A percentile compares a stretch with the other conserved stretches of the same genome.
Conservation (phyloP, 2,329 filamentous ascomycete genomes). For the Microthyrium microscopicum region DNA sequence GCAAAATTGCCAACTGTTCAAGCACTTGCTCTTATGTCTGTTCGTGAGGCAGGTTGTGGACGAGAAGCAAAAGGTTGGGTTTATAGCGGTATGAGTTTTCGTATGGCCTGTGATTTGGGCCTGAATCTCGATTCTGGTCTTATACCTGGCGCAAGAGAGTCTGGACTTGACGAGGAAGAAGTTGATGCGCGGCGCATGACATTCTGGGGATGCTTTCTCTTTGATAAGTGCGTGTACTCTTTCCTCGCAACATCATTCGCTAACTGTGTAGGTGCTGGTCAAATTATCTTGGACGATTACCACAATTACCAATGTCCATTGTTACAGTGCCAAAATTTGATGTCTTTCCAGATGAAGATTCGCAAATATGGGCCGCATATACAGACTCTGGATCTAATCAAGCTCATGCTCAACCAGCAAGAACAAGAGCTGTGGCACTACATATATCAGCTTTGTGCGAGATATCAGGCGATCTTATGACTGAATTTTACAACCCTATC, state of each 20-base stretch:
- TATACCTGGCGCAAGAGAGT: conserved; percentile 32
- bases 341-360: conserved; percentile 77
- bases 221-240: conserved; percentile 53
- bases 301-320: conserved; percentile 64
- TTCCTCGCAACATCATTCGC: neutral
- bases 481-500: conserved; percentile 77
- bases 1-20: conserved; percentile 81
- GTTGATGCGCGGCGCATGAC: conserved; percentile 80
- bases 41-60: conserved; percentile 85
- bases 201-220: conserved; percentile 96
- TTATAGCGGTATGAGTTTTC: conserved; percentile 94
- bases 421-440: conserved; percentile 65
- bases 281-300: conserved; percentile 83
- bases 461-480: conserved; percentile 79
- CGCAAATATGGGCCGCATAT: conserved; percentile 73
- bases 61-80: conserved; percentile 95
- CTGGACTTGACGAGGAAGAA: conserved; percentile 58
- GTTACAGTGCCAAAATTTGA: conserved; percentile 80
- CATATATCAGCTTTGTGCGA: conserved; percentile 76
- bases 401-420: conserved; percentile 58
- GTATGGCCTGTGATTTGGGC: conserved; percentile 90
- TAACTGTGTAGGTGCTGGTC: conserved; percentile 58
- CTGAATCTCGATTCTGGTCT: conserved; percentile 68
- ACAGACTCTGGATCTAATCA: conserved; percentile 67
- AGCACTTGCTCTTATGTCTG: conserved; percentile 86